These are phyloP conservation scores for Ganoderma lucidum DNA, from an alignment of 1,284 basidiomycete genomes.

Conservation along the genomic window DNA sequence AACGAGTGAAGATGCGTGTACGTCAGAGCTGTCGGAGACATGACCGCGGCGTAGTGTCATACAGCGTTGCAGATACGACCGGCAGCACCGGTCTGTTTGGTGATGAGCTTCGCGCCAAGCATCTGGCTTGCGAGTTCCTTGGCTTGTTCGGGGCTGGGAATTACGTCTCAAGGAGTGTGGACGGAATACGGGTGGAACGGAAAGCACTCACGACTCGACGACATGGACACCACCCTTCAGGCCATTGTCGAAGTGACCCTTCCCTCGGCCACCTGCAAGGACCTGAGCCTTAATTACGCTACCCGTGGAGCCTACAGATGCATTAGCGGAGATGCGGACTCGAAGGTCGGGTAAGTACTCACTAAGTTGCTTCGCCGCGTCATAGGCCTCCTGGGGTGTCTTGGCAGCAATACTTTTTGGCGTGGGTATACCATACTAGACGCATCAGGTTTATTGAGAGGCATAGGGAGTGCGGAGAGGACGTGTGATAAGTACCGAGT, in stretches of 20 bases:
- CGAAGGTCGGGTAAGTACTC: slow-evolving; percentile 28
- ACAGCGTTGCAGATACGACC: slow-evolving; percentile 97
- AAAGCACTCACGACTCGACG: slow-evolving; percentile 77
- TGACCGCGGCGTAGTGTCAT: slow-evolving; percentile 38
- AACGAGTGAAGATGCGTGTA: neutral
- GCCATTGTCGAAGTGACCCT: slow-evolving; percentile 97
- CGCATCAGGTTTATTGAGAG: neutral
- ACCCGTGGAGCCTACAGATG: slow-evolving; percentile 62
- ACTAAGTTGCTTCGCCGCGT: slow-evolving; percentile 92
- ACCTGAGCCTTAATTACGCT: slow-evolving; percentile 99
- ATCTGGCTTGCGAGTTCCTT: slow-evolving; percentile 90
- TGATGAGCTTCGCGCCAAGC: slow-evolving; percentile 97
- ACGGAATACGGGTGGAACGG: slow-evolving; percentile 8
- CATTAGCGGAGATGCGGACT: slow-evolving; percentile 5
- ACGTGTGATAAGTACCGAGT: slow-evolving; percentile 68
- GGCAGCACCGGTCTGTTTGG: slow-evolving; percentile 96
- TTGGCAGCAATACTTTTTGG: slow-evolving; percentile 92
- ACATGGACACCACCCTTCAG: slow-evolving; percentile 98
- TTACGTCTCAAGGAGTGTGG: neutral
- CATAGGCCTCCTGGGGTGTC: slow-evolving; percentile 89
- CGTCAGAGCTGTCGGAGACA: neutral
- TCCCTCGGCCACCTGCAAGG: slow-evolving; percentile 97
- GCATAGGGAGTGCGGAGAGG: neutral
- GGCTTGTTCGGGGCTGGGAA: slow-evolving; percentile 86
- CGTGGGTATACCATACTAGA: slow-evolving; percentile 95